Evolutionary conservation across 306 rosid genomes (phyloP).

Genomic region (Lathyrus oleraceus): DNA sequence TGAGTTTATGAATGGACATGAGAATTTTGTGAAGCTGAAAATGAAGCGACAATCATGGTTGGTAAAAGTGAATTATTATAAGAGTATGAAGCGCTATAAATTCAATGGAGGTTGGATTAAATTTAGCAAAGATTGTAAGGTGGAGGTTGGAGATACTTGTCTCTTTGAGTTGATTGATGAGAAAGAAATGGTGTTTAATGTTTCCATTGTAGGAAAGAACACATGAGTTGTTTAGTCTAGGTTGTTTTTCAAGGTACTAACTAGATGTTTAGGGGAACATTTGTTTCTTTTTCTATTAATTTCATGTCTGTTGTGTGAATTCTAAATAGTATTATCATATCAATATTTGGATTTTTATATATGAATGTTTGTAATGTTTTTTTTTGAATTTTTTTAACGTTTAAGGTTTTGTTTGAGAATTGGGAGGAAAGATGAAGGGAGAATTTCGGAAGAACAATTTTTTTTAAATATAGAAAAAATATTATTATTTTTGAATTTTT

Average conservation of each 20-base stretch:
- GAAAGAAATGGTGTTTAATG: background rate
- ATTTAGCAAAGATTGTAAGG: background rate
- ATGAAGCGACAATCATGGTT: background rate
- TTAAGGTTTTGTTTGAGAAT: too few species aligned
- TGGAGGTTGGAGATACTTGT: background rate
- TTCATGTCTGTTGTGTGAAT: background rate
- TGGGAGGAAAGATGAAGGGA: too few species aligned
- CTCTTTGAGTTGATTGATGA: slow-evolving; percentile 1
- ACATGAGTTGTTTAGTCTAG: background rate
- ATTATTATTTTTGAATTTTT: too few species aligned
- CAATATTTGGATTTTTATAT: too few species aligned
- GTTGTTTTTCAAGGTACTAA: background rate
- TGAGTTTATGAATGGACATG: background rate
- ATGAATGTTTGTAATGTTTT: too few species aligned
- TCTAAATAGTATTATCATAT: too few species aligned
- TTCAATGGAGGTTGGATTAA: background rate
- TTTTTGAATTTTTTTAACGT: too few species aligned
- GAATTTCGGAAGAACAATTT: too few species aligned
- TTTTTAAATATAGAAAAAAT: too few species aligned
- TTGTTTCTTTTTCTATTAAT: too few species aligned
- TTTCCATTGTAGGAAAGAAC: background rate
- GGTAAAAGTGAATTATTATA: background rate
- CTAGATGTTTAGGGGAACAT: background rate
- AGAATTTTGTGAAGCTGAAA: background rate
- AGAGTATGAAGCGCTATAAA: background rate